These are phyloP conservation scores for Candida pseudoviswanathii DNA, from an alignment of 1,139 yeast genomes.

Conservation along the genomic window DNA sequence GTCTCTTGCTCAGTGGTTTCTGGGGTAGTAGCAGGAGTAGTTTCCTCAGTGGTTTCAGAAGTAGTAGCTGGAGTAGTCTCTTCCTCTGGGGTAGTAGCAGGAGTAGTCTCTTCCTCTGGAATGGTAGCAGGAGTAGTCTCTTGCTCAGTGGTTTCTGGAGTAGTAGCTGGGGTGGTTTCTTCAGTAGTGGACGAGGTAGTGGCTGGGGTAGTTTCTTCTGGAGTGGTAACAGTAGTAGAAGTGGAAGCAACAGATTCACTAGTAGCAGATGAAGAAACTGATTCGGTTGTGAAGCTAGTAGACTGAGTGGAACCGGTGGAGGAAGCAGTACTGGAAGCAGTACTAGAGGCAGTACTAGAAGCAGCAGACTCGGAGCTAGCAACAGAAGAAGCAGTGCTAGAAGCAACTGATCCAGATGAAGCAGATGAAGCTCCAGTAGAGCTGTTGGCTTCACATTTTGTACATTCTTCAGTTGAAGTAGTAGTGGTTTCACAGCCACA, in stretches of 20 bases:
- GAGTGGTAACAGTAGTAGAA: neutral
- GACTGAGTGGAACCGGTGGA: neutral
- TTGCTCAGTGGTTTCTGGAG: neutral
- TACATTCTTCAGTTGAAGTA: conserved; percentile 1
- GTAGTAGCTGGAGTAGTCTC: neutral
- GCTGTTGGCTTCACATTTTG: neutral
- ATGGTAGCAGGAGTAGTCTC: neutral
- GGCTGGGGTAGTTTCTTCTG: neutral
- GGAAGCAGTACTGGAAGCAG: neutral
- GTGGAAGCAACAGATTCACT: neutral
- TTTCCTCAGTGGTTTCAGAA: neutral
- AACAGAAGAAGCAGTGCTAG: neutral
- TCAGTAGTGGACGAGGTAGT: neutral
- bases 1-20: neutral
- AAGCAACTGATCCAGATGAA: conserved; percentile 1
- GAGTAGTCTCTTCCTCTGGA: neutral
- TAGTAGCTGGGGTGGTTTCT: neutral
- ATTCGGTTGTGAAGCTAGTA: conserved; percentile 1
- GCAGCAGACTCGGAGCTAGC: neutral
- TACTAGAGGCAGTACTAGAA: neutral
- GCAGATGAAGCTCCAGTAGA: neutral
- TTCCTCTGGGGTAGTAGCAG: neutral
- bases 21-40: neutral
- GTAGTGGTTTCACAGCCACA: conserved; percentile 10
- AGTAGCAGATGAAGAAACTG: neutral